Base-by-base conservation (phyloP, 2,329 filamentous ascomycete genomes). In the Calonectria pseudoturangicola region DNA sequence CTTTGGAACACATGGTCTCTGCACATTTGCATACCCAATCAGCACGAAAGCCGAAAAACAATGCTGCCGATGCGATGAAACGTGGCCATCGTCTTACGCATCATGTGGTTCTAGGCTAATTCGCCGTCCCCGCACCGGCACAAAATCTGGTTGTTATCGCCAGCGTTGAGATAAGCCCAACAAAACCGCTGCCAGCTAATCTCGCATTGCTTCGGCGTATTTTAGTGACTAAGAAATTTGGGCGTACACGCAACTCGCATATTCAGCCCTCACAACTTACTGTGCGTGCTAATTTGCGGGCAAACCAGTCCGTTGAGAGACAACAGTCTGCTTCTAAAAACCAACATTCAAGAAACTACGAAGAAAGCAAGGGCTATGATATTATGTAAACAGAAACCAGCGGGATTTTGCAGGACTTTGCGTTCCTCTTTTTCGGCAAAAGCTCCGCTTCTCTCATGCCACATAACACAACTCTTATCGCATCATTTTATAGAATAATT, bases 81-180 rank as follows among this genome's bases (percentile, higher is more conserved):
- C 33, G 54, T 16, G 30, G 25, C 21, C 54, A 58, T 12, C 13
- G 33, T 36, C 33, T 58, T 27, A 56, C 43, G n/a, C 10, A 33
- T n/a, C 2, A 21, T n/a, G n/a, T 33, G 36, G n/a, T 33, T 58
- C 21, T 39, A 58, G 54, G n/a, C 54, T 15, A 36, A 13, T 9
- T 39, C n/a, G 33, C 30, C 25, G 10, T 25, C 54, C 54, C 54
- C 30, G 36, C 33, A 58, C 5, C 33, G n/a, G 30, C 39, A 58
- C 5, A 2, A 7, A 2, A 7, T 15, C 16, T 25, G 33, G 30
- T 39, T 21, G 33, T 58, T 58, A 41, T 58, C 30, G 36, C n/a
- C 30, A 36, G 54, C 28, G 33, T 28, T 39, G 21, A 39, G 54
- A 58, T 58, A 58, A 39, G 36, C 18, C 54, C 33, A 39, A 58